Evolutionary conservation across 768 basidiomycete species (phyloP).

Genomic region (Termitomyces sp.): DNA sequence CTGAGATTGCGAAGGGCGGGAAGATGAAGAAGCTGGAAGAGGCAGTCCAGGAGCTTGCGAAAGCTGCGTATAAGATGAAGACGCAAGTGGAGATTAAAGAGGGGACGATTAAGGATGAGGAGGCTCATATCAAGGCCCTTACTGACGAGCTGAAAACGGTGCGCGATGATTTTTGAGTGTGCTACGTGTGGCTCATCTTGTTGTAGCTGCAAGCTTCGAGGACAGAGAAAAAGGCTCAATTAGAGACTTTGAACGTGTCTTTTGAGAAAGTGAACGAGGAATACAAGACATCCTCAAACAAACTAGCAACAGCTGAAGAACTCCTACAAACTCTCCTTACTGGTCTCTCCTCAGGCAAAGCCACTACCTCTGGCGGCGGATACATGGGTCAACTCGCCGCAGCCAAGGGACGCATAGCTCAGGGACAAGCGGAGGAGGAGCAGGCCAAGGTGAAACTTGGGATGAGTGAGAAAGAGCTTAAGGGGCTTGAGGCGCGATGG

Average conservation of each 20-base stretch:
- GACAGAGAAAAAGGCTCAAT: conserved; percentile 57
- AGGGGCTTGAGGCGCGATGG: conserved; percentile 71
- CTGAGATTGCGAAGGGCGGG: conserved; percentile 90
- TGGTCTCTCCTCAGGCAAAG: conserved; percentile 73
- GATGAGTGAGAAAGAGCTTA: conserved; percentile 79
- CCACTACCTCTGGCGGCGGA: conserved; percentile 74
- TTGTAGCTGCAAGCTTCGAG: conserved; percentile 56
- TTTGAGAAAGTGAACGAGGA: conserved; percentile 68
- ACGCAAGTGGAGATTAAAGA: conserved; percentile 86
- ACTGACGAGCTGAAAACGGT: conserved; percentile 65
- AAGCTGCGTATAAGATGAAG: conserved; percentile 74
- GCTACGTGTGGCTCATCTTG: neutral
- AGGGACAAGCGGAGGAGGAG: conserved; percentile 81
- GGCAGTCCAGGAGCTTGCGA: conserved; percentile 73
- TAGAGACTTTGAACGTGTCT: conserved; percentile 50
- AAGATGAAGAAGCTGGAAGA: conserved; percentile 87
- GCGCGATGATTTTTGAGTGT: conserved; percentile 18
- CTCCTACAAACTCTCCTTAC: conserved; percentile 95
- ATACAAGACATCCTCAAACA: conserved; percentile 57
- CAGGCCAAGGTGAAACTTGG: conserved; percentile 74
- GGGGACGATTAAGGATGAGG: conserved; percentile 76
- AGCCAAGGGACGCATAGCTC: conserved; percentile 71
- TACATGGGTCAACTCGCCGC: conserved; percentile 96
- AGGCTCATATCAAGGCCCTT: conserved; percentile 50
- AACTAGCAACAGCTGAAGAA: conserved; percentile 77